A percentile compares a stretch with the other conserved stretches of the same genome.
Evolutionary conservation across 2,329 filamentous ascomycete genomes (phyloP).

Genomic region (Truncatella angustata): DNA sequence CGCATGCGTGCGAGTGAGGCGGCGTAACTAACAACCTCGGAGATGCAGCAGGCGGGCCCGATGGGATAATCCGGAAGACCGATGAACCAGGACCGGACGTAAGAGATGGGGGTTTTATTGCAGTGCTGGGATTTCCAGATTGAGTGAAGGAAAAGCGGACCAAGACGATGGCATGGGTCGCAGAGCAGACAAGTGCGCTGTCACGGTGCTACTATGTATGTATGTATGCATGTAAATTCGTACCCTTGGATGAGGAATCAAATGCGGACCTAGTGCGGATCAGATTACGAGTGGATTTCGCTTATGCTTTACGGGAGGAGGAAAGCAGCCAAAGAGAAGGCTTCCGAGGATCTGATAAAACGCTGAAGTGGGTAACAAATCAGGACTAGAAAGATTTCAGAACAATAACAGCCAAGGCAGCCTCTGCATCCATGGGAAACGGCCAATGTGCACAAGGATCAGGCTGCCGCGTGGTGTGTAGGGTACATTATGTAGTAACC

Average conservation of each 20-base stretch:
- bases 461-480: too few relatives aligned
- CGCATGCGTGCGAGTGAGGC: too few relatives aligned
- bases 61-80: not conserved
- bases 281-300: slow-evolving; percentile 1
- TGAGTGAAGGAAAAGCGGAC: not conserved
- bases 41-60: too few relatives aligned
- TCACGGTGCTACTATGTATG: not conserved
- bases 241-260: slow-evolving; percentile 1
- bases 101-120: too few relatives aligned
- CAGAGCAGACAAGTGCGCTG: too few relatives aligned
- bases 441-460: too few relatives aligned
- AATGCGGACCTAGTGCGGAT: slow-evolving; percentile 4
- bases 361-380: not conserved
- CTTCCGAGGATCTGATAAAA: slow-evolving; percentile 6
- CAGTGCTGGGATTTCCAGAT: not conserved
- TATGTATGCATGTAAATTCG: not conserved
- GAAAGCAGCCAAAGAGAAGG: not conserved
- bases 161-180: not conserved
- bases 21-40: too few relatives aligned
- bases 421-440: not conserved
- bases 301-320: not conserved
- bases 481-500: not conserved
- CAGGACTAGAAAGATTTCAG: too few relatives aligned
- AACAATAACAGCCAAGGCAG: not conserved
- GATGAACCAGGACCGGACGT: not conserved